A percentile compares a stretch with the other conserved stretches of the same genome.
These are phyloP conservation scores for Daedalea quercina DNA, from an alignment of 768 basidiomycete species.

Conservation along the genomic window DNA sequence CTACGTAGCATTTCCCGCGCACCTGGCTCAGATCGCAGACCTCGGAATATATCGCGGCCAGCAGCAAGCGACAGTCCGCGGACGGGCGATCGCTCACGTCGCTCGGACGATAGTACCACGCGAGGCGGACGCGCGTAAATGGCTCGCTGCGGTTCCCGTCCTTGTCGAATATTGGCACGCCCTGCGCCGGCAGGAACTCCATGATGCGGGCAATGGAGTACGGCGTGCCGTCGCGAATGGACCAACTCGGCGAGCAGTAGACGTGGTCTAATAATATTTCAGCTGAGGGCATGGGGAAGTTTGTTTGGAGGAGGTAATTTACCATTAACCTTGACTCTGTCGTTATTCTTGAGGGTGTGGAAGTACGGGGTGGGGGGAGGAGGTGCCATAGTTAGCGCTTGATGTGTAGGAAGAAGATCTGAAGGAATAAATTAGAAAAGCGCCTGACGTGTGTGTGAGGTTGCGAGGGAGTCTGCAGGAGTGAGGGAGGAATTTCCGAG, in stretches of 20 bases:
- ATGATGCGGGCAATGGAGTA: constrained; percentile 96
- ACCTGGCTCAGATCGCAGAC: constrained; percentile 93
- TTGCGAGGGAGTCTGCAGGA: not conserved
- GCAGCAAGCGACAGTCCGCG: constrained; percentile 84
- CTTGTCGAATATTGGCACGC: constrained; percentile 42
- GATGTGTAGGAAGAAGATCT: constrained; percentile 1
- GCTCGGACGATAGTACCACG: constrained; percentile 95
- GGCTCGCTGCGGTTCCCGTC: constrained; percentile 60
- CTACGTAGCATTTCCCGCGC: constrained; percentile 88
- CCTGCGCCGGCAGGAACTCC: constrained; percentile 86
- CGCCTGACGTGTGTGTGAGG: not conserved
- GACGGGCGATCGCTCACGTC: constrained; percentile 92
- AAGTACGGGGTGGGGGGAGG: constrained; percentile 37
- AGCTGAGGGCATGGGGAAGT: constrained; percentile 21
- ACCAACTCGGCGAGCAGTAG: constrained; percentile 93
- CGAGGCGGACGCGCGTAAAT: constrained; percentile 81
- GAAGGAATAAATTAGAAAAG: constrained; percentile 12
- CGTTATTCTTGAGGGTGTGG: constrained; percentile 66
- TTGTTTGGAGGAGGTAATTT: constrained; percentile 25
- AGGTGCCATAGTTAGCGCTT: constrained; percentile 15
- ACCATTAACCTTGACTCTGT: constrained; percentile 85
- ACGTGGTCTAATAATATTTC: constrained; percentile 76
- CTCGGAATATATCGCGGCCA: constrained; percentile 96
- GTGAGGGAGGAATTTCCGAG: constrained; percentile 8
- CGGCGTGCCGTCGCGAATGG: constrained; percentile 87